Conservation (phyloP, 1,139 yeast species). For the Geotrichum fermentans region DNA sequence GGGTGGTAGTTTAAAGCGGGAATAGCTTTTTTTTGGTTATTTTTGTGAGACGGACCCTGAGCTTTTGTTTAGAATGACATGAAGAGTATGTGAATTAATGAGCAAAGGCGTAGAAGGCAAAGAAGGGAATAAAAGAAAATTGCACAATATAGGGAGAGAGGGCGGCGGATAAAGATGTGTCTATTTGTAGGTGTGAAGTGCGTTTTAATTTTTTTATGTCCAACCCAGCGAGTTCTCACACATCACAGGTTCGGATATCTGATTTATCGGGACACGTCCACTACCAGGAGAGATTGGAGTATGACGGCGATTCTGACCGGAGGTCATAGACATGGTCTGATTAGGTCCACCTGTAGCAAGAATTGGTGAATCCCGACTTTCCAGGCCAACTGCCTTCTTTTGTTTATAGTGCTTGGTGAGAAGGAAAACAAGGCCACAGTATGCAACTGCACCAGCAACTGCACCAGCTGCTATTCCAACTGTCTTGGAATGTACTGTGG, state of each 20-base stretch:
- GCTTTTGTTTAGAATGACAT: too few species aligned
- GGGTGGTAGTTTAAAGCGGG: too few species aligned
- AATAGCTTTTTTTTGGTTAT: too few species aligned
- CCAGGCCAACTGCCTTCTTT: slow-evolving; percentile 24
- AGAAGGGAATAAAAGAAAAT: too few species aligned
- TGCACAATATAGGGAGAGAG: too few species aligned
- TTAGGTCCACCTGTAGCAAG: slow-evolving; percentile 20
- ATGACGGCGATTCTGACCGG: not conserved
- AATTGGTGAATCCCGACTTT: slow-evolving; percentile 19
- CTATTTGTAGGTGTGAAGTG: not conserved
- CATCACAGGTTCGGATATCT: slow-evolving; percentile 40
- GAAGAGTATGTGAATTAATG: too few species aligned
- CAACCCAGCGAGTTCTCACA: slow-evolving; percentile 42
- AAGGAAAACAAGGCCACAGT: slow-evolving; percentile 38
- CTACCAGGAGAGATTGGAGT: slow-evolving; percentile 15
- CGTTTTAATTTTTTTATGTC: slow-evolving; percentile 27
- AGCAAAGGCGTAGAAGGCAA: too few species aligned
- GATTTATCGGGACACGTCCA: slow-evolving; percentile 23
- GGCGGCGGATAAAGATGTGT: not conserved
- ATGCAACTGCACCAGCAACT: slow-evolving; percentile 37
- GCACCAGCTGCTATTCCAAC: slow-evolving; percentile 42
- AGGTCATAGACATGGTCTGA: not conserved
- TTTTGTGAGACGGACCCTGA: too few species aligned
- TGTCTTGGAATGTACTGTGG: slow-evolving; percentile 31
- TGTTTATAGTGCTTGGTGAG: slow-evolving; percentile 33